Conservation (phyloP, 345 rosid species). For the Gossypium bickii region DNA sequence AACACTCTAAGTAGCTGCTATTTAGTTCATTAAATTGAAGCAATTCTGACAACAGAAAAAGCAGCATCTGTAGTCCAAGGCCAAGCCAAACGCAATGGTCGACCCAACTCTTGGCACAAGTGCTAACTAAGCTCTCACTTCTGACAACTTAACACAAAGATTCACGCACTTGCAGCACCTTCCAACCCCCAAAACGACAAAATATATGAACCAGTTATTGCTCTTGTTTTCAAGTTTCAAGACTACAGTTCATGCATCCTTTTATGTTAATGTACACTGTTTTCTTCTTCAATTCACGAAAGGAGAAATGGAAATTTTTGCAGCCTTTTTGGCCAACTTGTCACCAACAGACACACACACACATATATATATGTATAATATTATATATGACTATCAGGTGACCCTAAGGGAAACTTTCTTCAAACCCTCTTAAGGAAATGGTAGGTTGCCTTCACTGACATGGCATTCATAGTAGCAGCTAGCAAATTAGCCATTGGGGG, state of each 20-base stretch:
- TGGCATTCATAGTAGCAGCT: background rate
- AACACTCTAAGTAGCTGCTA: background rate
- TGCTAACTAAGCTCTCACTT: conserved; percentile 13
- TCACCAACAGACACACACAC: background rate
- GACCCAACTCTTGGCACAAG: conserved; percentile 9
- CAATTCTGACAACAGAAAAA: background rate
- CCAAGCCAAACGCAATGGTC: conserved; percentile 17
- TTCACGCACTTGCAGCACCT: conserved; percentile 14
- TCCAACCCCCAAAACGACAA: conserved; percentile 16
- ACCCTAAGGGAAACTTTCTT: background rate
- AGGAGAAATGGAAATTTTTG: background rate
- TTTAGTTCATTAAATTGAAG: background rate
- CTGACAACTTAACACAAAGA: conserved; percentile 18
- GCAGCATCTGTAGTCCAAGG: conserved; percentile 17
- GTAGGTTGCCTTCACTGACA: background rate
- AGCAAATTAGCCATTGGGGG: background rate
- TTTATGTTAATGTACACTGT: background rate
- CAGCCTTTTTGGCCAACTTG: conserved; percentile 16
- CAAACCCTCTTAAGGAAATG: background rate
- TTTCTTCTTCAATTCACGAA: background rate
- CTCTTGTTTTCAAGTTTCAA: conserved; percentile 3
- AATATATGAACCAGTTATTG: background rate
- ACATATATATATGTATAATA: background rate
- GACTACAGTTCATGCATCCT: background rate
- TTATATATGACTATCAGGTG: background rate